Evolutionary conservation across 2,329 filamentous ascomycete genomes (phyloP), one percentile per base, ranked within the genome.

Genomic region (Xylaria sp.): DNA sequence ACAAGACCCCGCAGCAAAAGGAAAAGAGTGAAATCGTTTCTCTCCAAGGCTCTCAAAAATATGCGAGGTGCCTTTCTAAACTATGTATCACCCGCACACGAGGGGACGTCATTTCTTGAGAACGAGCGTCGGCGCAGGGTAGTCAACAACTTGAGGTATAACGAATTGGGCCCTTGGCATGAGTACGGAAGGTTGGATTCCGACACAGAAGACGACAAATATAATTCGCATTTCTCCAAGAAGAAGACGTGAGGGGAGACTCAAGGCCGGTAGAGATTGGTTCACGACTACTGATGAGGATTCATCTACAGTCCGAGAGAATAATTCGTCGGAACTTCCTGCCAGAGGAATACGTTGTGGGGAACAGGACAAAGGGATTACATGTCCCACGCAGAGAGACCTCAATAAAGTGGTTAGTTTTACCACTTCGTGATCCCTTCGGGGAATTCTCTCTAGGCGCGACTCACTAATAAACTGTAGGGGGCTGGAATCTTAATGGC

Each of bases 101-200:
- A 50, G 11, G 50, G 45, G 17, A 51, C 33, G 9, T 9, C 3
- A 20, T 50, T 54, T 17, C 7, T 49, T 13, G 2, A 42, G 9
- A 39, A 39, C 7, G 50, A 67, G 27, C 27, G n/a, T 17, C 27
- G 44, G 36, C 22, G n/a, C 13, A 15, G 11, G 9, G 44, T 25
- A 20, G n/a, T 45, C 17, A 27, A 27, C 5, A 20, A 63, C 5
- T 17, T 45, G 10, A 9, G 63, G 5, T 31, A 33, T 20, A 50
- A 39, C 42, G 27, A 61, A 13, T 39, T 45, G 4, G 45, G 38
- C 17, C 56, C 65, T 5, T 64, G 61, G 65, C 51, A 65, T 31
- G 36, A 51, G 50, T 67, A 64, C 39, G 45, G 25, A 10, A 38
- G 25, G 20, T 39, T 65, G 13, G 56, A 57, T 39, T 67, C 61